Evolutionary conservation across 1,284 basidiomycete genomes (phyloP).

Genomic region (Boletus sp.): DNA sequence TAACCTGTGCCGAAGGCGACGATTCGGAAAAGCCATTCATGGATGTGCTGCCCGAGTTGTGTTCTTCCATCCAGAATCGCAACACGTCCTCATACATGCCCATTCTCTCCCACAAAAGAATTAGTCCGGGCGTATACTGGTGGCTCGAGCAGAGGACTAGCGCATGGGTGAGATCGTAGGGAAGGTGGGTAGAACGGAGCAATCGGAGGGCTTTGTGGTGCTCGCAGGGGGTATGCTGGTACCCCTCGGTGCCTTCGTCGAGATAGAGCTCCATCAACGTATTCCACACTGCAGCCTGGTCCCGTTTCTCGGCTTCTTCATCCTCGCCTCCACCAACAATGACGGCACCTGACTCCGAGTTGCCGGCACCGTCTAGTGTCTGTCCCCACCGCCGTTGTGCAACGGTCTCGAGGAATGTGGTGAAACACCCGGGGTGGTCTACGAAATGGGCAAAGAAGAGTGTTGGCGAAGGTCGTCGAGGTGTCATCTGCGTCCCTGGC

Average conservation of each 20-base stretch:
- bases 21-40: conserved; percentile 23
- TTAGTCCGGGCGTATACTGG: conserved; percentile 78
- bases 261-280: conserved; percentile 94
- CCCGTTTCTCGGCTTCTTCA: conserved; percentile 55
- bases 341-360: conserved; percentile 11
- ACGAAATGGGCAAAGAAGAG: conserved; percentile 95
- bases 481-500: conserved; percentile 25
- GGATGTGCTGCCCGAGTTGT: conserved; percentile 37
- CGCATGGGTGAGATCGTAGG: conserved; percentile 89
- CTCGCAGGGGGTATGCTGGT: conserved; percentile 6
- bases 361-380: conserved; percentile 44
- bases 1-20: conserved; percentile 55
- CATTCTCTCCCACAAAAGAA: conserved; percentile 88
- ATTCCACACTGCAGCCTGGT: conserved; percentile 92
- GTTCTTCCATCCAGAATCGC: conserved; percentile 83
- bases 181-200: conserved; percentile 59
- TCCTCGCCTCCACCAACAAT: conserved; percentile 32
- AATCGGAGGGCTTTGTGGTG: conserved; percentile 64
- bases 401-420: conserved; percentile 86
- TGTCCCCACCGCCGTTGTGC: conserved; percentile 81
- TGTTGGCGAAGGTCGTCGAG: conserved; percentile 73
- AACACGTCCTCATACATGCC: conserved; percentile 96
- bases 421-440: conserved; percentile 81
- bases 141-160: conserved; percentile 88
- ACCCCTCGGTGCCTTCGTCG: conserved; percentile 20